Percentiles rank a stretch among this genome's conserved stretches.
These are phyloP conservation scores for Acanthamoeba triangularis DNA, from an alignment of 208 protist species.

Conservation along the genomic window DNA sequence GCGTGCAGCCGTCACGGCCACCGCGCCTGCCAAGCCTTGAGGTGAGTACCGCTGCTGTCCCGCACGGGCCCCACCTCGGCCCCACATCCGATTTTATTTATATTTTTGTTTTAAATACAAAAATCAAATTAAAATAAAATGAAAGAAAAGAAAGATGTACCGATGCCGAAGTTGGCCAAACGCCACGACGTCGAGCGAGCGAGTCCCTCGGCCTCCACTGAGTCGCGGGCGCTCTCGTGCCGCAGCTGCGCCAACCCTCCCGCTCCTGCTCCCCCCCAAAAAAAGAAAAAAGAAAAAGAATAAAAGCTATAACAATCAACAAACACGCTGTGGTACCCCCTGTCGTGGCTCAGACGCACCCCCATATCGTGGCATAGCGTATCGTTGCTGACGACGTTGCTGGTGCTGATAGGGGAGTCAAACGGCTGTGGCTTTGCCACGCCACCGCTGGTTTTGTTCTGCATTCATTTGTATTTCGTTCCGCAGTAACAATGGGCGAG, in stretches of 20 bases:
- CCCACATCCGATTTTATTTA: too few relatives aligned
- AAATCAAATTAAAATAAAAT: too few relatives aligned
- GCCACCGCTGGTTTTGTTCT: too few relatives aligned
- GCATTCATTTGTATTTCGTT: too few relatives aligned
- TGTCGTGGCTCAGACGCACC: too few relatives aligned
- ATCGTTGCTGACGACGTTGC: too few relatives aligned
- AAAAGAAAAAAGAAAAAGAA: not conserved
- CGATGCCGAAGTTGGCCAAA: not conserved
- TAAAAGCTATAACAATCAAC: not conserved
- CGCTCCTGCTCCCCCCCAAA: not conserved
- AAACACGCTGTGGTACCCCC: not conserved
- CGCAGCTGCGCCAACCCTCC: conserved; percentile 21
- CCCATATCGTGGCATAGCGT: too few relatives aligned
- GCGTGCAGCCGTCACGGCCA: not conserved
- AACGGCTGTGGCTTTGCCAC: too few relatives aligned
- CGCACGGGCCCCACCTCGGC: too few relatives aligned
- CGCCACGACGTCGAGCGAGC: not conserved
- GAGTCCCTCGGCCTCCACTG: not conserved
- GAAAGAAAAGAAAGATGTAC: not conserved
- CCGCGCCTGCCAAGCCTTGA: not conserved
- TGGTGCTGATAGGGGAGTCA: too few relatives aligned
- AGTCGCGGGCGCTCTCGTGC: conserved; percentile 8
- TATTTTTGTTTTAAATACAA: not conserved
- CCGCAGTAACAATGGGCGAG: too few relatives aligned
- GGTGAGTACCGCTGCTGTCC: too few relatives aligned